phyloP scores from a whole-genome alignment of 257 asterid species.

The Plantago ovata region DNA sequence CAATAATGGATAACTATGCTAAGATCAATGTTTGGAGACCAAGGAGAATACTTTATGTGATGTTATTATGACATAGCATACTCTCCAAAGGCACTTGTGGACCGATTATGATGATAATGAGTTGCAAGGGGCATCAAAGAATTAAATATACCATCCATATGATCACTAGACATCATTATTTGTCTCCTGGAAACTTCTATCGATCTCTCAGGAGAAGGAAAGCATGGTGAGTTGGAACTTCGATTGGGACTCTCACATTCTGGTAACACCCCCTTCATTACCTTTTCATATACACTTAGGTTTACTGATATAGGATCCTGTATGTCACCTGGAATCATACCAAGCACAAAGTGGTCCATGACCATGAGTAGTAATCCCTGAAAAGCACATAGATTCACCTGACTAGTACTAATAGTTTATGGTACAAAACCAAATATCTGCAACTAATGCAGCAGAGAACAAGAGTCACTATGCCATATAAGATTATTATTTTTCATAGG shows the following conservation, averaged over 20 bases:
- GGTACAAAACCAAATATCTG: too few relatives aligned
- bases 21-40: too few relatives aligned
- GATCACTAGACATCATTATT: conserved; percentile 1
- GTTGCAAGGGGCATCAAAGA: background rate
- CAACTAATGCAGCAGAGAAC: too few relatives aligned
- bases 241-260: conserved; percentile 3
- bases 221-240: background rate
- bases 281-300: background rate
- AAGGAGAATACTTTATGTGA: background rate
- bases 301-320: conserved; percentile 7
- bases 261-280: conserved; percentile 1
- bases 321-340: conserved; percentile 20
- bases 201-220: conserved; percentile 12
- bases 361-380: too few relatives aligned
- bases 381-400: too few relatives aligned
- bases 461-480: too few relatives aligned
- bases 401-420: too few relatives aligned
- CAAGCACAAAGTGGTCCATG: too few relatives aligned
- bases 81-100: too few relatives aligned
- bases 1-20: too few relatives aligned
- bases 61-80: background rate
- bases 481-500: too few relatives aligned
- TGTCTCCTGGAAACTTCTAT: conserved; percentile 11
- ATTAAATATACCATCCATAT: conserved; percentile 11
- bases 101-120: too few relatives aligned